Evolutionary conservation across 371 early-diverging fungal genomes (phyloP).

Genomic region (Cokeromyces recurvatus): DNA sequence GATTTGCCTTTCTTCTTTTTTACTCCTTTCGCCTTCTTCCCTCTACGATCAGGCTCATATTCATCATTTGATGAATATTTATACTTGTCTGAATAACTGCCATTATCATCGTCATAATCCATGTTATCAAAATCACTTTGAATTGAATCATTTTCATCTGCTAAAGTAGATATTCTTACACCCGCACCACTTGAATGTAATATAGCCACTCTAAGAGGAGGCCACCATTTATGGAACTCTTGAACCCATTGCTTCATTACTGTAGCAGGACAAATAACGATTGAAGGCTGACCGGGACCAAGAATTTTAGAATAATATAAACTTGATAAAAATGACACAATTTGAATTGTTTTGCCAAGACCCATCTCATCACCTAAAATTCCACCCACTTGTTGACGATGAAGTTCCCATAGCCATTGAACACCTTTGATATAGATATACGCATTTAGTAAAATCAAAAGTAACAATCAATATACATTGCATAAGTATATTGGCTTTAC

Average conservation of each 20-base stretch:
- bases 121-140: not conserved
- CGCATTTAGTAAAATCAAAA: too few species aligned
- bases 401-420: slow-evolving; percentile 92
- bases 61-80: too few species aligned
- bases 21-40: slow-evolving; percentile 16
- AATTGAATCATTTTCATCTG: slow-evolving; percentile 18
- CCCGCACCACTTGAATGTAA: slow-evolving; percentile 84
- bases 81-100: slow-evolving; percentile 1
- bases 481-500: too few species aligned
- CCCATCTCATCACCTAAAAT: slow-evolving; percentile 99
- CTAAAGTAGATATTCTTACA: slow-evolving; percentile 28
- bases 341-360: slow-evolving; percentile 96
- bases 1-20: slow-evolving; percentile 17
- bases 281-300: slow-evolving; percentile 49
- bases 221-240: slow-evolving; percentile 95
- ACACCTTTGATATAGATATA: slow-evolving; percentile 64
- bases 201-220: slow-evolving; percentile 86
- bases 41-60: slow-evolving; percentile 27
- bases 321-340: slow-evolving; percentile 77
- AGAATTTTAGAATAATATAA: slow-evolving; percentile 55
- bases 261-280: slow-evolving; percentile 95
- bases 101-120: not conserved
- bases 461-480: too few species aligned
- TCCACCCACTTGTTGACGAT: slow-evolving; percentile 87
- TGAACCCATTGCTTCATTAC: slow-evolving; percentile 95